Evolutionary conservation across 2,329 filamentous ascomycete species (phyloP), one percentile per base, ranked within the genome.

Genomic region (Neurospora sp.): DNA sequence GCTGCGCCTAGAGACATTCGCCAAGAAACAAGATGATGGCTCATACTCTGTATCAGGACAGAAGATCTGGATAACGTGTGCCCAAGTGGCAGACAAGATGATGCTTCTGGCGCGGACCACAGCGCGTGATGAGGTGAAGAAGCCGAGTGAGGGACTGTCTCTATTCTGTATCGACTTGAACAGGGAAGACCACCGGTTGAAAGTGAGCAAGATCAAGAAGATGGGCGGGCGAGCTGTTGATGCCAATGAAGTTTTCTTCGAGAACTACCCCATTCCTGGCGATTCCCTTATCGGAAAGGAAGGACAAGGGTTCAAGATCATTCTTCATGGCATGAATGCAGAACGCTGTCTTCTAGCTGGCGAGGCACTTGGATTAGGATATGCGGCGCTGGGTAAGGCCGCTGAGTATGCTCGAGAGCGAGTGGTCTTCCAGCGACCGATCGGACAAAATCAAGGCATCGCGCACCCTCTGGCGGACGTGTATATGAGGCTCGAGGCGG

Each of bases 41-140:
- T 84, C 82, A 4, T 96, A 94, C 77, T 82, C 81, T 1, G 84
- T 96, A 11, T 87, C 87, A 0, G 92, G 92, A 0, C 91, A 95
- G 77, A 96, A 96, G 81, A 94, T 95, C 69, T 96, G 92, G 92
- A 96, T 96, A 69, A 92, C 92, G 0, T 94, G 88, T 68, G 92
- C 92, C 0, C 92, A 96, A 77, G 90, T 95, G 0, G 92, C 92
- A 0, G 85, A 85, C 4, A 92, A 92, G 75, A 96, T 96, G 92
- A 89, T 96, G 4, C 83, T 96, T 0, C 85, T 97, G 0, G 92
- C 92, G 0, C 87, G 92, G 1, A 96, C 92, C 0, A 92, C 88
- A 0, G 86, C 90, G 0, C 74, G 90, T 0, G 89, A 92, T 67
- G 83, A 92, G 71, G 87, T 89, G 0, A 82, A 82, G 71, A 93